Evolutionary conservation across 2,329 filamentous ascomycete species (phyloP), one percentile per base, ranked within the genome.

Genomic region (Phialophora macrospora): DNA sequence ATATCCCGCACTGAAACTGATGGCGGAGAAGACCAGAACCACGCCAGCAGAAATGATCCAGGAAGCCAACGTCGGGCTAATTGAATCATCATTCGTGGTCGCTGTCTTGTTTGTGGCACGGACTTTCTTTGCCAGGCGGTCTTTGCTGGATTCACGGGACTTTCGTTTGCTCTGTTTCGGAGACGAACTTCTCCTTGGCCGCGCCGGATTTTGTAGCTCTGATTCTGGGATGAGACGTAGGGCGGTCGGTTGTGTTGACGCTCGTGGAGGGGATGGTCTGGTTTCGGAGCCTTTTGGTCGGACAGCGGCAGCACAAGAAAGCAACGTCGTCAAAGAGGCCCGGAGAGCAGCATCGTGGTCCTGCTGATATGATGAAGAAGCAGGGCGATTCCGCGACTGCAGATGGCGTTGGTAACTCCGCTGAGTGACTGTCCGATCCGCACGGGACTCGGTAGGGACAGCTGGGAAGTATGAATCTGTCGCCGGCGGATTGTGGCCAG

Each of bases 281-380:
- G 44, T 74, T 55, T 77, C 79, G 65, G 73, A 57, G 82, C 80
- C 74, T 95, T 97, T 0, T 90, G 87, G 17, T 51, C 95, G 87
- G 1, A 94, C 95, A 0, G 94, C 95, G 2, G 93, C 93, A 0
- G 93, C 94, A 73, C 92, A 96, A n/a, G 94, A 97, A 12, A 99
- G 86, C 12, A 99, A 84, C 0, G 95, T 98, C 0, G 93, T 97
- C n/a, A 99, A 84, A 56, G 92, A 97, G 22, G 95, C 93, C 38
- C 95, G 89, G 11, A 99, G 84, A 1, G 93, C 95, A 32, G 93
- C 95, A 73, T 99, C 95, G 73, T 98, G 93, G 72, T 98, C 93
- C 55, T 91, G 89, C 72, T 92, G 91, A 72, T 91, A 87, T 3
- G 87, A 86, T 9, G 85, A 84, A 46, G 80, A 51, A 73, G 87